These are phyloP conservation scores for Alternaria solani DNA, from an alignment of 2,329 filamentous ascomycete species.

Conservation along the genomic window DNA sequence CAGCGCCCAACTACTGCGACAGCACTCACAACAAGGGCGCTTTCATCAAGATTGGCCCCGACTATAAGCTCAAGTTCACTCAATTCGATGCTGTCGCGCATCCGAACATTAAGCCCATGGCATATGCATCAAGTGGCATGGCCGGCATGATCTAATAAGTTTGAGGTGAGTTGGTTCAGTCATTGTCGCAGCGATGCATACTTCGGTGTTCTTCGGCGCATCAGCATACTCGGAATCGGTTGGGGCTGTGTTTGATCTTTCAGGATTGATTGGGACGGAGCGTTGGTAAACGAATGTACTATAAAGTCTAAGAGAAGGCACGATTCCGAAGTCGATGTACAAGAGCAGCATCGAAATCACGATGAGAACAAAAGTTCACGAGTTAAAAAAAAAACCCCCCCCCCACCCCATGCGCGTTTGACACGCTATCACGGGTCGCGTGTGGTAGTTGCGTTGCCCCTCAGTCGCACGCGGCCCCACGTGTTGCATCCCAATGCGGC, in stretches of 20 bases:
- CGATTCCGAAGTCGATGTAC: conserved; percentile 4
- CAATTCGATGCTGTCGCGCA: conserved; percentile 97
- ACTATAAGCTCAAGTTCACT: conserved; percentile 90
- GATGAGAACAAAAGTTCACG: background rate
- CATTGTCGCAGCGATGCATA: conserved; percentile 45
- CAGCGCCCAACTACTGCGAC: conserved; percentile 96
- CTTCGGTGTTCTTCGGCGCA: conserved; percentile 48
- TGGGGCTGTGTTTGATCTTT: conserved; percentile 26
- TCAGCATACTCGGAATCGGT: conserved; percentile 37
- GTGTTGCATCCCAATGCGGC: conserved; percentile 17
- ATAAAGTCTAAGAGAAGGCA: conserved; percentile 10
- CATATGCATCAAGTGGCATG: conserved; percentile 84
- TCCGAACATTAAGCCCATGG: conserved; percentile 93
- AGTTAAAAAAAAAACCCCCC: background rate
- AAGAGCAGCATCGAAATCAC: conserved; percentile 3
- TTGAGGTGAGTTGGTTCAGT: conserved; percentile 22
- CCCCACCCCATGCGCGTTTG: conserved; percentile 2
- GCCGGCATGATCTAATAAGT: conserved; percentile 72
- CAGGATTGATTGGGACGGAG: conserved; percentile 19
- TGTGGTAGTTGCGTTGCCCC: conserved; percentile 18
- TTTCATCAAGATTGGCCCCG: conserved; percentile 94
- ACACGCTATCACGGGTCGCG: background rate
- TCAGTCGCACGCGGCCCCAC: conserved; percentile 22
- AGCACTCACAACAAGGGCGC: conserved; percentile 97
- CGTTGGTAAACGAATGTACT: conserved; percentile 19